phyloP scores from a whole-genome alignment of 73 alveolate species.

The Paramecium primaurelia region DNA sequence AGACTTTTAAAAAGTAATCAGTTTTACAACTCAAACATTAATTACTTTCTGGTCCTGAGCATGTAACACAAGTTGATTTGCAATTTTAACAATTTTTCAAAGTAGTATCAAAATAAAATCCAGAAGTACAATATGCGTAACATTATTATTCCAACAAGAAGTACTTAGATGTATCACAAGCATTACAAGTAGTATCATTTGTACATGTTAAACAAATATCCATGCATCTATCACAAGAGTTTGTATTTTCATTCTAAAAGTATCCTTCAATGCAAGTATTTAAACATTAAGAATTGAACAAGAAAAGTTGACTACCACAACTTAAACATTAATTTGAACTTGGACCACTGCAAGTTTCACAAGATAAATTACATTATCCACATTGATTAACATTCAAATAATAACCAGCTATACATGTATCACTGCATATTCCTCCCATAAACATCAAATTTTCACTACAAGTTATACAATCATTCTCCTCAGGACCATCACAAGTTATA shows the following conservation, averaged over 20 bases:
- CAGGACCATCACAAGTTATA: not conserved
- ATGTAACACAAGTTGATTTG: not conserved
- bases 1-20: not conserved
- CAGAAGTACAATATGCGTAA: not conserved
- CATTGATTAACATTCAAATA: not conserved
- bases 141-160: not conserved
- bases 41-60: not conserved
- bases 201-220: not conserved
- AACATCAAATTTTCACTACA: not conserved
- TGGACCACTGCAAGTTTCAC: not conserved
- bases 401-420: not conserved
- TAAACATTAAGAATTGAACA: not conserved
- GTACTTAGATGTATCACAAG: not conserved
- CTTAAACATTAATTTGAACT: not conserved
- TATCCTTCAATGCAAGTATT: not conserved
- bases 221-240: not conserved
- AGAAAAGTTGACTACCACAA: not conserved
- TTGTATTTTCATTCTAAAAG: not conserved
- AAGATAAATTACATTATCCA: not conserved
- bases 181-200: not conserved
- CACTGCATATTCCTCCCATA: not conserved
- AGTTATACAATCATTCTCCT: not conserved
- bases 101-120: not conserved
- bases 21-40: not conserved
- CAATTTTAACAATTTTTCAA: not conserved